These are phyloP conservation scores for Leishmania aethiopica DNA, from an alignment of 208 protist genomes.

Conservation along the genomic window DNA sequence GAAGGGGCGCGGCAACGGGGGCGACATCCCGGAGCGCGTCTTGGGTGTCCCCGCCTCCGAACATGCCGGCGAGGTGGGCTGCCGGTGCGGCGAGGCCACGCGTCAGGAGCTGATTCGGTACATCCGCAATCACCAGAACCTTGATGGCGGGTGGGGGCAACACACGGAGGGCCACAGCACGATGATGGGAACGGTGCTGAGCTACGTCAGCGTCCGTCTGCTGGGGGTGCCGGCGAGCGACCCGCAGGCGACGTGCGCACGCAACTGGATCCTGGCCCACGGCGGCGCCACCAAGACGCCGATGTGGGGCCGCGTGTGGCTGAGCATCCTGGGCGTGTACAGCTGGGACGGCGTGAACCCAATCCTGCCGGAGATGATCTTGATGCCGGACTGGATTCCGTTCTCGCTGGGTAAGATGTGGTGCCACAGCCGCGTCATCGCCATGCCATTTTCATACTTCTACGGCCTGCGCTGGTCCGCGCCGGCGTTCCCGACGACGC, in stretches of 20 bases:
- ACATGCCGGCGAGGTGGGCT: conserved; percentile 38
- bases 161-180: conserved; percentile 96
- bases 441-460: conserved; percentile 96
- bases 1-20: background rate
- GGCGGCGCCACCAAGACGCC: conserved; percentile 91
- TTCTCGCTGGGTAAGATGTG: conserved; percentile 91
- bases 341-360: conserved; percentile 94
- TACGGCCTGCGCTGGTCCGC: conserved; percentile 90
- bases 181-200: conserved; percentile 96
- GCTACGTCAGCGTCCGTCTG: conserved; percentile 95
- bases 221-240: conserved; percentile 90
- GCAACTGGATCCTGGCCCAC: conserved; percentile 79
- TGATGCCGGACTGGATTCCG: conserved; percentile 92
- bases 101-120: conserved; percentile 94
- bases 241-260: conserved; percentile 45
- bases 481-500: conserved; percentile 58
- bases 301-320: conserved; percentile 98
- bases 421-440: conserved; percentile 98
- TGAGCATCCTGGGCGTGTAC: conserved; percentile 92
- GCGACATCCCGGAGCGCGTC: conserved; percentile 21
- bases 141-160: conserved; percentile 96
- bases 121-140: conserved; percentile 93
- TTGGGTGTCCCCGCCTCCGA: conserved; percentile 13
- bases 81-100: conserved; percentile 50
- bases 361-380: conserved; percentile 93